A percentile compares a stretch with the other conserved stretches of the same genome.
Conservation (phyloP, 352 stramenopile species). For the Globisporangium nodosum region DNA sequence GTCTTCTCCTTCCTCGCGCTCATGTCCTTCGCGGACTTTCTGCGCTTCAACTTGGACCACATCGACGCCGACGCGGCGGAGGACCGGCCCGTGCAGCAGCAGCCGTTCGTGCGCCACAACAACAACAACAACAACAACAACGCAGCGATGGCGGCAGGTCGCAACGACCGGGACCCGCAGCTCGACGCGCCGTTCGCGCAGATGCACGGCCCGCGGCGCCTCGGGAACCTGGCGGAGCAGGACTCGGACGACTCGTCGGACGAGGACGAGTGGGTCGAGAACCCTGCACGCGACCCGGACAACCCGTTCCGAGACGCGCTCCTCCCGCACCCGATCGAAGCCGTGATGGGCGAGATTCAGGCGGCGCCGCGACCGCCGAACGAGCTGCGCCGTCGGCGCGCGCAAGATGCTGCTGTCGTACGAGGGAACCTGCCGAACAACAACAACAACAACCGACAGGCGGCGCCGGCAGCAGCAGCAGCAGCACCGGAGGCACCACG, state of each 20-base stretch:
- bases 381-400: slow-evolving; percentile 36
- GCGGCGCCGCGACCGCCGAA: slow-evolving; percentile 15
- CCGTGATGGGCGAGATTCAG: slow-evolving; percentile 17
- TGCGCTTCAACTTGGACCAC: slow-evolving; percentile 88
- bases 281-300: not conserved
- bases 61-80: slow-evolving; percentile 63
- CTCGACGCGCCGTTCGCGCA: slow-evolving; percentile 27
- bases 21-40: slow-evolving; percentile 93
- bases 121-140: slow-evolving; percentile 6
- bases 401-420: not conserved
- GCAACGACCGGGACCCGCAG: slow-evolving; percentile 23
- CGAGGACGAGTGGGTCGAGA: slow-evolving; percentile 19
- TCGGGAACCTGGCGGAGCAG: slow-evolving; percentile 31
- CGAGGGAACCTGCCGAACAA: slow-evolving; percentile 1
- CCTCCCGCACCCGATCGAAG: slow-evolving; percentile 27
- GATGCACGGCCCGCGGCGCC: slow-evolving; percentile 22
- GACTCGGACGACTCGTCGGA: slow-evolving; percentile 52
- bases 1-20: slow-evolving; percentile 93
- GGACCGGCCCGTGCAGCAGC: slow-evolving; percentile 19
- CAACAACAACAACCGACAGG: not conserved
- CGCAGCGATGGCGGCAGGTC: not conserved
- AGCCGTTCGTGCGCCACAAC: slow-evolving; percentile 7
- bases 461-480: slow-evolving; percentile 10
- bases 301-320: slow-evolving; percentile 40
- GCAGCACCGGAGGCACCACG: slow-evolving; percentile 6